Percentiles rank a stretch among this genome's conserved stretches.
These are phyloP conservation scores for Scheffersomyces illinoinensis DNA, from an alignment of 1,139 yeast genomes.

Conservation along the genomic window DNA sequence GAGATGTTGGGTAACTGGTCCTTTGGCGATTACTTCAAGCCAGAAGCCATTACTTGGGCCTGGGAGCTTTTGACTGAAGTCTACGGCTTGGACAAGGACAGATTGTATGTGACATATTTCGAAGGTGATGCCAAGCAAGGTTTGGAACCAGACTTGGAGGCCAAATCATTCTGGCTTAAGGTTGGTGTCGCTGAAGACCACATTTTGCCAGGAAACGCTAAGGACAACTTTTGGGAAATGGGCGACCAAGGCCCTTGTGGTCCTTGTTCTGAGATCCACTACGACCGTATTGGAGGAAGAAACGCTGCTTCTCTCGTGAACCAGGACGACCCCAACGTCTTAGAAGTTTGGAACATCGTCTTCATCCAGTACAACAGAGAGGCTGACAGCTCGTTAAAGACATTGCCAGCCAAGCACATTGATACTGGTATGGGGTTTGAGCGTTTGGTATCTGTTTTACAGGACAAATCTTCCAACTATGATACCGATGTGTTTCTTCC, in stretches of 20 bases:
- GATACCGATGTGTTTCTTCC: constrained; percentile 97
- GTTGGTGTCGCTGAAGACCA: constrained; percentile 92
- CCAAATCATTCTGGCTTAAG: constrained; percentile 79
- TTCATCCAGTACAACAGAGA: constrained; percentile 97
- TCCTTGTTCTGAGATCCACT: constrained; percentile 97
- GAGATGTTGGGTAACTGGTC: constrained; percentile 99
- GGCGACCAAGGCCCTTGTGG: constrained; percentile 99
- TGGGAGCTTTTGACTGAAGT: constrained; percentile 90
- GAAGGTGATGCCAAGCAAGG: constrained; percentile 87
- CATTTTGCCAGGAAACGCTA: constrained; percentile 84
- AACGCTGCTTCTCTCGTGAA: constrained; percentile 89
- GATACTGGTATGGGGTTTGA: constrained; percentile 99
- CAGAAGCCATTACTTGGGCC: constrained; percentile 83
- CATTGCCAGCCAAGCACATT: constrained; percentile 90
- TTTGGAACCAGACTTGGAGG: constrained; percentile 92
- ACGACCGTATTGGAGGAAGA: constrained; percentile 97
- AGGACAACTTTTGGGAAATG: constrained; percentile 99
- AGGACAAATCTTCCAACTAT: constrained; percentile 86
- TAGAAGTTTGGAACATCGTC: constrained; percentile 97
- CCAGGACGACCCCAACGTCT: constrained; percentile 95
- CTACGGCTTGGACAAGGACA: constrained; percentile 72
- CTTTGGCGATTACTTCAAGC: constrained; percentile 96
- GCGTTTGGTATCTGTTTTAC: constrained; percentile 91
- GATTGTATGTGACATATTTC: constrained; percentile 92
- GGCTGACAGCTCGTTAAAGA: constrained; percentile 73